These are phyloP conservation scores for Neopestalotiopsis rosae DNA, from an alignment of 2,329 filamentous ascomycete species.

Conservation along the genomic window DNA sequence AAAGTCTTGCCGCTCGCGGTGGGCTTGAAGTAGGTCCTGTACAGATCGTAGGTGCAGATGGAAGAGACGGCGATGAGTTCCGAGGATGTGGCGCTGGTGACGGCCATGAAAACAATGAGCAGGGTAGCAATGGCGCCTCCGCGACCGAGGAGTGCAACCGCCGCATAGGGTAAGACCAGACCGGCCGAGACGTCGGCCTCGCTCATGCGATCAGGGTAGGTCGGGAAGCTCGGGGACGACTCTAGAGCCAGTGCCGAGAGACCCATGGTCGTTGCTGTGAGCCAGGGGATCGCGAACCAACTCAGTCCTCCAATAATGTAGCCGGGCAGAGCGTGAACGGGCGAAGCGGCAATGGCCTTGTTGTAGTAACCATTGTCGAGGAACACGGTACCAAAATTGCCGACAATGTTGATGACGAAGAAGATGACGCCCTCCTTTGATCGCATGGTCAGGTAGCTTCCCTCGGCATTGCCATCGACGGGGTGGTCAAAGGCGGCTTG, in stretches of 20 bases:
- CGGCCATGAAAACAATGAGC: conserved; percentile 87
- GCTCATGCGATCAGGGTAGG: conserved; percentile 74
- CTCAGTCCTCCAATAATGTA: conserved; percentile 86
- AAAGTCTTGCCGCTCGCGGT: conserved; percentile 74
- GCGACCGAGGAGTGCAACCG: conserved; percentile 81
- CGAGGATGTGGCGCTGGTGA: conserved; percentile 82
- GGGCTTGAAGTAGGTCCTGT: conserved; percentile 86
- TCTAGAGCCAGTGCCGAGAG: conserved; percentile 82
- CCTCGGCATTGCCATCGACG: conserved; percentile 78
- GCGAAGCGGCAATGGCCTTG: conserved; percentile 88
- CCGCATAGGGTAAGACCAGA: conserved; percentile 83
- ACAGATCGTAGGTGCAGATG: conserved; percentile 88
- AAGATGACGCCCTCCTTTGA: conserved; percentile 84
- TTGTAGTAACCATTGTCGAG: conserved; percentile 91
- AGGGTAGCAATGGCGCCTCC: conserved; percentile 81
- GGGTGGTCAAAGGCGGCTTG: conserved; percentile 73
- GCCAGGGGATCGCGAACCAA: conserved; percentile 94
- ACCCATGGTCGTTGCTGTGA: conserved; percentile 88
- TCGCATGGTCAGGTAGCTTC: conserved; percentile 87
- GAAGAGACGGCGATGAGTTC: conserved; percentile 88
- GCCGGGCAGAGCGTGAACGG: conserved; percentile 84
- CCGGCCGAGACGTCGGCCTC: conserved; percentile 80
- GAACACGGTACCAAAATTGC: conserved; percentile 86
- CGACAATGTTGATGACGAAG: conserved; percentile 89
- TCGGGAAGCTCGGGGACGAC: conserved; percentile 72